Evolutionary conservation across 108 stramenopile species (phyloP), one percentile per base, ranked within the genome.

Genomic region (Cyclotella distinguenda): DNA sequence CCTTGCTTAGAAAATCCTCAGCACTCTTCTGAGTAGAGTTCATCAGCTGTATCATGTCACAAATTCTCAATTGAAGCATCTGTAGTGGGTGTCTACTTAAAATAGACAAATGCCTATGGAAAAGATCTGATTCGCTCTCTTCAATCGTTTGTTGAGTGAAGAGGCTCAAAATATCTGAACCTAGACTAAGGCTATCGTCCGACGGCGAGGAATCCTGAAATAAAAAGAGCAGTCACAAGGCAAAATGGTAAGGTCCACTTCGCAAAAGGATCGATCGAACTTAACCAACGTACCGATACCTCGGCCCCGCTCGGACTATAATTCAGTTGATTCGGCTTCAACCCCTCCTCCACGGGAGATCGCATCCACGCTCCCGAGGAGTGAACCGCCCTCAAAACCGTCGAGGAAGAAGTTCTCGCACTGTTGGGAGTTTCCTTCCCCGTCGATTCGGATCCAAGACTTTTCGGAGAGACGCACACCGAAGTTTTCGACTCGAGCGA

Each of bases 401-500:
- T 77, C 23, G 76, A 77, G 12, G 68, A 70, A 16, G 68, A 64
- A 27, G 63, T 77, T 8, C 76, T 44, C n/a, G 76, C 76, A 46
- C 68, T 70, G 11, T 77, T 77, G 6, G 76, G 76, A 15, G 76
- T 77, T 50, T 64, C 76, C 32, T 49, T 69, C 22, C 61, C 46
- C 43, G 35, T 31, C 27, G 16, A 13, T 26, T 15, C 43, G 50
- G 73, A 74, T 34, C 30, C 36, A 8, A 60, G 33, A 54, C 76
- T 77, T 28, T 53, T 65, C 0, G 76, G 76, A 3, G 76, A 77
- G 4, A 77, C 36, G 31, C 58, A 77, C 1, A 68, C 68, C 43
- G 73, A 74, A 15, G 67, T 34, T 45, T 28, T 47, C n/a, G 68
- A 69, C 9, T 59, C 56, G 1, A 77, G 31, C 13, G 76, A 77